phyloP scores from a whole-genome alignment of 257 asterid species.

The Ajuga chamaepitys region DNA sequence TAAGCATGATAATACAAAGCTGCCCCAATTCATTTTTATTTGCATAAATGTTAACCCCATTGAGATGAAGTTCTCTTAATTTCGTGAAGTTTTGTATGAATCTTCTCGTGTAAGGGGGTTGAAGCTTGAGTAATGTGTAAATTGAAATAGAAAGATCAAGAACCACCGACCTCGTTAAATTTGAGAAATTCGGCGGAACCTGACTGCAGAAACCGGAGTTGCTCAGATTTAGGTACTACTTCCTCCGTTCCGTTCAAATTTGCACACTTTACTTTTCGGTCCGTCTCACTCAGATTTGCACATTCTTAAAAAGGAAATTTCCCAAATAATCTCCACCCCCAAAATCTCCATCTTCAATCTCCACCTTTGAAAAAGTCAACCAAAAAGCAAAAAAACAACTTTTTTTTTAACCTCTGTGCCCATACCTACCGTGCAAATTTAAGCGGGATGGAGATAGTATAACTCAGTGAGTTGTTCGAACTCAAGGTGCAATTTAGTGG shows the following conservation, averaged over 20 bases:
- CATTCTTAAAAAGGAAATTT: no score
- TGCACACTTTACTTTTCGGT: no score
- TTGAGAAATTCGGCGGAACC: slow-evolving; percentile 29
- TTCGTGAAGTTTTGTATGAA: slow-evolving; percentile 19
- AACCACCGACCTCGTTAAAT: slow-evolving; percentile 26
- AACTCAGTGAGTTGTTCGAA: slow-evolving; percentile 30
- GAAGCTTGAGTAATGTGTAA: slow-evolving; percentile 16
- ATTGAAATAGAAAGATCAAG: slow-evolving; percentile 31
- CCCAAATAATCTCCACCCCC: no score
- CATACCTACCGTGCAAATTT: no score
- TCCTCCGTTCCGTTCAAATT: no score
- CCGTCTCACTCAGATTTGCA: no score
- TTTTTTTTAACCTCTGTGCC: no score
- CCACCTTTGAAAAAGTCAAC: no score
- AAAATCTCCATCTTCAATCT: no score
- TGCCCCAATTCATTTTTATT: slow-evolving; percentile 30
- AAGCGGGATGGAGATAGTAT: no score
- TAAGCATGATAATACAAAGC: slow-evolving; percentile 28
- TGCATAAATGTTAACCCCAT: slow-evolving; percentile 36
- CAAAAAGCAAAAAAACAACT: no score
- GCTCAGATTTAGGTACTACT: slow-evolving; percentile 36
- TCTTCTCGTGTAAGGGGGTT: slow-evolving; percentile 23
- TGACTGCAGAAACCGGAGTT: slow-evolving; percentile 31
- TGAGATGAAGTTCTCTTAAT: slow-evolving; percentile 41
- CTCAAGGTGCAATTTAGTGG: slow-evolving; percentile 19